phyloP scores from a whole-genome alignment of 2,329 filamentous ascomycete species.

The Macrophomina tecta region DNA sequence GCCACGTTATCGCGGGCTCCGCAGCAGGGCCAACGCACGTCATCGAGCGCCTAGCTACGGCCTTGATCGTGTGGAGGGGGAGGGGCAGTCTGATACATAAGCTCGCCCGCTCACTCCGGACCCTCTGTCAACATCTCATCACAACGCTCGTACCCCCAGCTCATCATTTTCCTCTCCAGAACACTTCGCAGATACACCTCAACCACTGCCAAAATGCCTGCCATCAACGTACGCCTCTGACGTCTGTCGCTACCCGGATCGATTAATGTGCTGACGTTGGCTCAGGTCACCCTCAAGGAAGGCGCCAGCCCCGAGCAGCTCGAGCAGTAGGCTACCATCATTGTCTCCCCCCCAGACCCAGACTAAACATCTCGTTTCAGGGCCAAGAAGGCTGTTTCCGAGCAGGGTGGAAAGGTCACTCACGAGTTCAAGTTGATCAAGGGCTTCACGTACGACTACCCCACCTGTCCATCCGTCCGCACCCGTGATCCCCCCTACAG shows the following conservation, averaged over 20 bases:
- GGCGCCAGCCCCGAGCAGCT: conserved; percentile 71
- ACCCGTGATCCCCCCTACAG: background rate
- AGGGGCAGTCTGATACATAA: conserved; percentile 28
- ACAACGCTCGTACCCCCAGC: conserved; percentile 6
- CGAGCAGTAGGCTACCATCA: conserved; percentile 60
- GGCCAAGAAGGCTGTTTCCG: conserved; percentile 75
- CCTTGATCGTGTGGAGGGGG: conserved; percentile 26
- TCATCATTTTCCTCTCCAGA: conserved; percentile 21
- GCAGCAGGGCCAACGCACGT: conserved; percentile 29
- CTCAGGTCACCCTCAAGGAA: conserved; percentile 79
- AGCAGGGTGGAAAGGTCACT: conserved; percentile 82
- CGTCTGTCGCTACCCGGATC: background rate
- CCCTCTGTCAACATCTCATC: background rate
- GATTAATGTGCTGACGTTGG: conserved; percentile 29
- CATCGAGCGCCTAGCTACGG: conserved; percentile 29
- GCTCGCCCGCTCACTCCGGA: conserved; percentile 16
- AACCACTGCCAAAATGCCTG: conserved; percentile 40
- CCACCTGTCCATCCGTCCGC: background rate
- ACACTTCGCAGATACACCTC: conserved; percentile 8
- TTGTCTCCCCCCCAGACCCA: background rate
- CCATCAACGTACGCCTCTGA: conserved; percentile 41
- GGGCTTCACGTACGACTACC: conserved; percentile 79
- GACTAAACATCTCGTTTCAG: conserved; percentile 49
- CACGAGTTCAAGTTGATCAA: conserved; percentile 87
- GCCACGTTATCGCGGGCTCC: conserved; percentile 28